A percentile compares a stretch with the other conserved stretches of the same genome.
Evolutionary conservation across 2,329 filamentous ascomycete species (phyloP).

Genomic region (Paecilomyces niveus): DNA sequence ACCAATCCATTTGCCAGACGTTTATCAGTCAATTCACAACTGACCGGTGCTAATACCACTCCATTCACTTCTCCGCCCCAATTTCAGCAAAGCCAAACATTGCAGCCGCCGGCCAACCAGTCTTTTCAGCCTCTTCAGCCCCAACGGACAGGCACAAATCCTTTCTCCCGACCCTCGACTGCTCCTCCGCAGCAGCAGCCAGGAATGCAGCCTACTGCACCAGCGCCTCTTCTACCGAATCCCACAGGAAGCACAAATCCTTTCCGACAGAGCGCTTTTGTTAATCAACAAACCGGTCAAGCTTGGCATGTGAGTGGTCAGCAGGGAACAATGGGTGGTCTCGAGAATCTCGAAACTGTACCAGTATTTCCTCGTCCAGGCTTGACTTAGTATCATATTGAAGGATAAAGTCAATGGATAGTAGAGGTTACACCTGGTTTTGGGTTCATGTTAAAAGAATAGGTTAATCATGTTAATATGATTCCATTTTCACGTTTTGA

Average conservation of each 20-base stretch:
- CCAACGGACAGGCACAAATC: conserved; percentile 64
- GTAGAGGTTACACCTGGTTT: not conserved
- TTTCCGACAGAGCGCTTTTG: conserved; percentile 83
- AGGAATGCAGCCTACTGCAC: conserved; percentile 27
- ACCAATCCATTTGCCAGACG: conserved; percentile 83
- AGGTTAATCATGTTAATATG: not conserved
- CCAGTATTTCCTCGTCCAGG: conserved; percentile 80
- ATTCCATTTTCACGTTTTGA: not conserved
- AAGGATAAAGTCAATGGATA: not conserved
- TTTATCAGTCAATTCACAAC: conserved; percentile 25
- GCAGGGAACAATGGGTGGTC: conserved; percentile 68
- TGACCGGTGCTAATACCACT: conserved; percentile 15
- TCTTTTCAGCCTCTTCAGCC: conserved; percentile 46
- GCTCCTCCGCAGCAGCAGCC: conserved; percentile 26
- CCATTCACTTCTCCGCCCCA: conserved; percentile 11
- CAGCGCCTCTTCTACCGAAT: conserved; percentile 58
- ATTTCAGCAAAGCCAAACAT: conserved; percentile 24
- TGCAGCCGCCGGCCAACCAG: conserved; percentile 28
- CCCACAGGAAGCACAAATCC: conserved; percentile 88
- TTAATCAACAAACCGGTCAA: conserved; percentile 79
- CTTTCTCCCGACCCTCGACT: conserved; percentile 54
- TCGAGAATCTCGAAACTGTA: conserved; percentile 68
- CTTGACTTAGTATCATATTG: conserved; percentile 19
- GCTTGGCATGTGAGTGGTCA: conserved; percentile 74
- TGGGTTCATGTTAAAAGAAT: not conserved